phyloP scores from a whole-genome alignment of 78 protist genomes.

The Acrasis kona region DNA sequence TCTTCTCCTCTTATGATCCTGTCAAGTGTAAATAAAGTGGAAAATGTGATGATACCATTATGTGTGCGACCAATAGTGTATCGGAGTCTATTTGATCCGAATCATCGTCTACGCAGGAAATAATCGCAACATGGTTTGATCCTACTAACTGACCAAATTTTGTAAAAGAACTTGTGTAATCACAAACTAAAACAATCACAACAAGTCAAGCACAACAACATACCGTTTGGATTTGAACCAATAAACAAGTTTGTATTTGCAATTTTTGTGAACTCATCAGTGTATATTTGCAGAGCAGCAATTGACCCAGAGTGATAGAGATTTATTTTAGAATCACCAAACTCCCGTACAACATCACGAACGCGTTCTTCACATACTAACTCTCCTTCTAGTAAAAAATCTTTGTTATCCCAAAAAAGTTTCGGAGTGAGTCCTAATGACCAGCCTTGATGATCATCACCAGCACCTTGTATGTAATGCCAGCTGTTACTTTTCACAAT shows the following conservation, averaged over 20 bases:
- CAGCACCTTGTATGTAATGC: slow-evolving; percentile 27
- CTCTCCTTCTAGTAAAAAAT: slow-evolving; percentile 4
- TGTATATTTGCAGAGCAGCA: background rate
- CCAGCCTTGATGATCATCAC: slow-evolving; percentile 32
- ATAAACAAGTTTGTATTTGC: background rate
- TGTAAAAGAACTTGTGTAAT: too few relatives aligned
- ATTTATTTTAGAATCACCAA: too few relatives aligned
- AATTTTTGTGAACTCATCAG: background rate
- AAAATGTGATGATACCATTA: too few relatives aligned
- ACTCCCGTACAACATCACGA: background rate
- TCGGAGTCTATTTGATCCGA: too few relatives aligned
- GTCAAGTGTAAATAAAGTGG: background rate
- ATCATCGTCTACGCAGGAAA: too few relatives aligned
- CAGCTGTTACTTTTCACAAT: background rate
- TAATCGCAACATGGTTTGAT: too few relatives aligned
- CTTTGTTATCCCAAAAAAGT: slow-evolving; percentile 11
- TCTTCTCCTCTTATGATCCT: background rate
- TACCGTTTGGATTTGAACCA: background rate
- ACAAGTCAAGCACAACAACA: background rate
- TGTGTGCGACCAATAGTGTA: too few relatives aligned
- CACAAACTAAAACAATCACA: too few relatives aligned
- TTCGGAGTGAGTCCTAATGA: slow-evolving; percentile 12
- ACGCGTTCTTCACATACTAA: background rate
- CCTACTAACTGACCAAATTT: too few relatives aligned
- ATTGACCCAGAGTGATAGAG: too few relatives aligned